Evolutionary conservation across 179 eudicot genomes (phyloP), one percentile per base, ranked within the genome.

Genomic region (Camellia oleifera): DNA sequence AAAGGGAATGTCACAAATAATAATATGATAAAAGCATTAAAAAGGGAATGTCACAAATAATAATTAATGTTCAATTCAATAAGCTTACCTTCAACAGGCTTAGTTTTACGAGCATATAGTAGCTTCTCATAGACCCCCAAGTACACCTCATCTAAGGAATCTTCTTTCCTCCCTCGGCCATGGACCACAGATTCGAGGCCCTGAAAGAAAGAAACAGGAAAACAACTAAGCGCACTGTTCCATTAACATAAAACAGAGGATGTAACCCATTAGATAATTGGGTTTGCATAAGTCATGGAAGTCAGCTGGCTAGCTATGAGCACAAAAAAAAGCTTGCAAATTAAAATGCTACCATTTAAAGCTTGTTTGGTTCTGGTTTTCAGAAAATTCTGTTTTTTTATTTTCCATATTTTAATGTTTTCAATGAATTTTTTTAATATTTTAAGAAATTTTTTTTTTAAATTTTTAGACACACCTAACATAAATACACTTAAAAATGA

Each of bases 91-190:
- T 91, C 90, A 40, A 95, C 91, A 26, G 98, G 99, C 54, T 91
- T 71, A 56, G 77, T 84, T 87, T 94, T 94, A 70, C 99, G 98
- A 84, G 99, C 99, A 89, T 95, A 95, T 23, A 95, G 86, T 50
- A 94, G 83, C 74, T 89, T 82, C 84, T 95, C 92, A 82, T 91
- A 85, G 81, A 95, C 99, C 50, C 99, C 99, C 52, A 95, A 80
- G 76, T 95, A 94, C 17, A 90, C 89, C 86, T 95, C 99, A 76
- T 95, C 97, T 78, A 91, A 81, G 0, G 94, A 88, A 79, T 91
- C 91, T 72, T 69, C 83, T 83, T 90, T 94, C 83, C 99, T 90
- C 78, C 97, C 97, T 86, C 99, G 88, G 52, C 98, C 99, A 85
- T 95, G 99, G 57, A 94, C 97, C 77, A 87, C 69, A 20, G 95